Evolutionary conservation across 2,329 filamentous ascomycete species (phyloP), one percentile per base, ranked within the genome.

Genomic region (Ophidiomyces ophidiicola): DNA sequence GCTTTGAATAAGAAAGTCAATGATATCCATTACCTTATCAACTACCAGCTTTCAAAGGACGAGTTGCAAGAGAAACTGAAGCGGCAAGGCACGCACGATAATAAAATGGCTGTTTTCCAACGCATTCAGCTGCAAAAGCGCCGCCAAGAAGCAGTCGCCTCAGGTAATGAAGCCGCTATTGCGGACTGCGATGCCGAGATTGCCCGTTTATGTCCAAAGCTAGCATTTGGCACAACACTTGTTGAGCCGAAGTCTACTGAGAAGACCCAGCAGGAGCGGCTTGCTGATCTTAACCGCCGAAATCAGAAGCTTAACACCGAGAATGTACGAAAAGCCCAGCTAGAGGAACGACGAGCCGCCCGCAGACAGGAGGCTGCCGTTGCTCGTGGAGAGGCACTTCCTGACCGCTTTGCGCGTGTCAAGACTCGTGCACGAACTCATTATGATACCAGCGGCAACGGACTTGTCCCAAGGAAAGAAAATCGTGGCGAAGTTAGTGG

Each of bases 261-360:
- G 6, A 67, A 71, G 23, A 69, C 68, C 7, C 81, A 92, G 58
- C 84, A 88, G 57, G 84, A 93, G 47, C 79, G 82, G 19, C 71
- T 96, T 17, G 82, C 83, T 0, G 74, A 81, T 53, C 70, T 94
- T 48, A 98, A 98, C 61, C 70, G 75, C 19, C 76, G 82, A 54
- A 94, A 94, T 60, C 79, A 88, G 45, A 77, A 79, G 43, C 72
- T 79, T 49, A 94, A 94, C 54, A 73, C 75, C n/a, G 83, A 94
- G 56, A 79, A 82, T 33, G 82, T 96, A n/a, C 83, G 88, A 44
- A 82, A 83, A 58, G 88, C 87, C 0, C 82, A 94, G 56, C 69
- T 94, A 41, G 80, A 80, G 49, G 90, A 98, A 63, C 74, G 78
- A 50, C 72, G 73, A 35, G 71, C 70, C 48, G 67, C 67, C 50